phyloP scores from a whole-genome alignment of 2,329 filamentous ascomycete species.

The Fusarium sp. region DNA sequence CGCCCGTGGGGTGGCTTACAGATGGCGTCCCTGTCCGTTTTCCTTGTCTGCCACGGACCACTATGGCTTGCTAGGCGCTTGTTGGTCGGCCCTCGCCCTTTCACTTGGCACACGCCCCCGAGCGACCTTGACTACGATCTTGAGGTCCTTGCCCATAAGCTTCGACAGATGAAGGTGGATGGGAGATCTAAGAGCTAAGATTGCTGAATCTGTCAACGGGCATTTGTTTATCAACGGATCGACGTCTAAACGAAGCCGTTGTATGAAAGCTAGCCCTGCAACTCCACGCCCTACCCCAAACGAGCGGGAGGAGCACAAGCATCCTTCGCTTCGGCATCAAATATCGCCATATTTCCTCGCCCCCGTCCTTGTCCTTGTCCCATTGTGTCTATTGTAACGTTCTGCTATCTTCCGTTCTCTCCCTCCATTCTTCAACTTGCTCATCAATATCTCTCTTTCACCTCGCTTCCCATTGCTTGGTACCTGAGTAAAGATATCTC shows the following conservation, averaged over 20 bases:
- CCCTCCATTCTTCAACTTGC: slow-evolving; percentile 22
- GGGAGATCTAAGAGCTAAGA: slow-evolving; percentile 29
- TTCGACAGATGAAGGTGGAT: slow-evolving; percentile 28
- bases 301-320: slow-evolving; percentile 38
- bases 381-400: slow-evolving; percentile 43
- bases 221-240: slow-evolving; percentile 39
- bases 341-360: slow-evolving; percentile 38
- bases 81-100: slow-evolving; percentile 9
- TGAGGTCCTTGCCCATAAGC: slow-evolving; percentile 28
- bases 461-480: slow-evolving; percentile 28
- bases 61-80: slow-evolving; percentile 27
- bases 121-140: slow-evolving; percentile 17
- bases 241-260: slow-evolving; percentile 28
- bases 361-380: slow-evolving; percentile 38
- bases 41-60: slow-evolving; percentile 30
- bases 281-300: slow-evolving; percentile 36
- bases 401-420: slow-evolving; percentile 31
- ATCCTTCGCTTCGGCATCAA: slow-evolving; percentile 37
- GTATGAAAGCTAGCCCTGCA: slow-evolving; percentile 33
- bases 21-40: slow-evolving; percentile 27
- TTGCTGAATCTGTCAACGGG: slow-evolving; percentile 31
- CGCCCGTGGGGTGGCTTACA: slow-evolving; percentile 30
- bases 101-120: slow-evolving; percentile 34
- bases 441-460: slow-evolving; percentile 14
- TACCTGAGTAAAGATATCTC: slow-evolving; percentile 29